Conservation (phyloP, 495 filamentous ascomycete genomes). For the Penicillium antarcticum region DNA sequence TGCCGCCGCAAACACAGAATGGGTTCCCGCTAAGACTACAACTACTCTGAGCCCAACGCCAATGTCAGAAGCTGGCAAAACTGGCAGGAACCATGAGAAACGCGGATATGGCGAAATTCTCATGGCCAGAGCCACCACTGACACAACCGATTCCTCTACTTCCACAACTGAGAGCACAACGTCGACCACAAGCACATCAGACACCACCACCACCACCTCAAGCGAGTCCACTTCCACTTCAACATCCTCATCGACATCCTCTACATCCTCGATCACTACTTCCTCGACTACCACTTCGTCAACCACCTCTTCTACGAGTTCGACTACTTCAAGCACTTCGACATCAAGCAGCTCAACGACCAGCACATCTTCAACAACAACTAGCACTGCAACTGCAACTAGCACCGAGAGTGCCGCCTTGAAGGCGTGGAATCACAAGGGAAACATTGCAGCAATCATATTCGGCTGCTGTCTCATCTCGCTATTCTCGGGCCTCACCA, state of each 20-base stretch:
- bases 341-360: constrained; percentile 1
- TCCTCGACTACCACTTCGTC: constrained; percentile 3
- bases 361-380: constrained; percentile 7
- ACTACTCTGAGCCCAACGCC: background rate
- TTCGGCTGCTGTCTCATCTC: background rate
- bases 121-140: constrained; percentile 13
- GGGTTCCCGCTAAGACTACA: background rate
- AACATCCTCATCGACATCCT: background rate
- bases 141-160: constrained; percentile 6
- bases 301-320: background rate
- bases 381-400: constrained; percentile 11
- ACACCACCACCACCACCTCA: constrained; percentile 1
- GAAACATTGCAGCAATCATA: constrained; percentile 3
- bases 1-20: background rate
- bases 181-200: background rate
- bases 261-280: background rate
- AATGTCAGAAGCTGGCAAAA: background rate
- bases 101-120: constrained; percentile 2
- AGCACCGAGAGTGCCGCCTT: constrained; percentile 6
- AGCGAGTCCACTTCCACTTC: background rate
- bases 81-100: background rate
- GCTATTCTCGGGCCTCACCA: background rate
- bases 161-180: constrained; percentile 4
- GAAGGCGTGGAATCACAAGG: constrained; percentile 2
- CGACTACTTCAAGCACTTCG: background rate